These are phyloP conservation scores for Pelargonium fulgidum DNA, from an alignment of 441 rosid genomes.

Conservation along the genomic window DNA sequence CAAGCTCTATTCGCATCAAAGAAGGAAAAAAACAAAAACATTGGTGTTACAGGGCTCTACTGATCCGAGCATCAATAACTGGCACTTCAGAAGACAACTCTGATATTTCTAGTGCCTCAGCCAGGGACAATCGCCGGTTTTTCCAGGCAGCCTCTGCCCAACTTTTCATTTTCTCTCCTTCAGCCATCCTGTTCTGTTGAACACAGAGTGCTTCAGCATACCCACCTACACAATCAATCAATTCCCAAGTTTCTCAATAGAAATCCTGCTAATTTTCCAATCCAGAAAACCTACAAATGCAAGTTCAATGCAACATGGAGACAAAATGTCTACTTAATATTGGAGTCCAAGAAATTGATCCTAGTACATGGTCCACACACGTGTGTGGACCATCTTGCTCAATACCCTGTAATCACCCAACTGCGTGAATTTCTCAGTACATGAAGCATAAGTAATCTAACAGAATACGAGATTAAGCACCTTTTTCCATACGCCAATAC, in stretches of 20 bases:
- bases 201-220: slow-evolving; percentile 63
- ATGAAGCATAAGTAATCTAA: neutral
- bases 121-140: slow-evolving; percentile 49
- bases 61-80: slow-evolving; percentile 51
- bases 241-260: neutral
- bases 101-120: slow-evolving; percentile 51
- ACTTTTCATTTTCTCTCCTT: slow-evolving; percentile 65
- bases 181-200: slow-evolving; percentile 61
- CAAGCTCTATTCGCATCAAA: neutral
- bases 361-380: neutral
- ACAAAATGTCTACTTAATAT: neutral
- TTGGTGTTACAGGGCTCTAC: slow-evolving; percentile 32
- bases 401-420: neutral
- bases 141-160: slow-evolving; percentile 67
- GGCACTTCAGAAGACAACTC: slow-evolving; percentile 32
- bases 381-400: neutral
- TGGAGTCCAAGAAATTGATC: neutral
- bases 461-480: neutral
- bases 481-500: neutral
- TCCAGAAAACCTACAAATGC: neutral
- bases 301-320: neutral
- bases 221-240: slow-evolving; percentile 44
- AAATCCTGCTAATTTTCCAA: neutral
- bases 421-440: neutral
- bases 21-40: neutral